Base-by-base conservation (phyloP, 176 grass and related monocot genomes). In the Oryza nivara region DNA sequence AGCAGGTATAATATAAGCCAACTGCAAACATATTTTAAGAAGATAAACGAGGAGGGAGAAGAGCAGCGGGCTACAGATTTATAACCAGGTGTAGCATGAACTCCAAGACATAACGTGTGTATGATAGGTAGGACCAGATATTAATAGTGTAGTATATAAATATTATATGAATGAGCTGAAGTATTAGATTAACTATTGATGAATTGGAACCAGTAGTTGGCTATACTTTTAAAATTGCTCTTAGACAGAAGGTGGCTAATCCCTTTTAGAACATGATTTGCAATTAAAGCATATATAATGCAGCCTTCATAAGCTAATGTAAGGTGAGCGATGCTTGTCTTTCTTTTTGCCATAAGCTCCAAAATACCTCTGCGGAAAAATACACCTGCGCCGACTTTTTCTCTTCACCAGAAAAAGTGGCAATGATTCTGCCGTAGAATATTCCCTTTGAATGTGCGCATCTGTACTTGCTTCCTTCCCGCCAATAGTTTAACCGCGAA, bases 381-480 rank as follows among this genome's bases (percentile, higher is more conserved):
- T 19, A 49, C 70, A 5, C 76, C 46, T 61, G 64, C 34, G 28
- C 82, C 70, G 71, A 70, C 82, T 52, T 69, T 65, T 52, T 71
- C 82, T 19, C 76, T 80, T 71, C 77, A 70, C 82, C n/a, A 13
- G 35, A 38, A 70, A 70, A 76, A 66, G 71, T 9, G 4, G n/a
- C 72, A 72, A 85, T 86, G 83, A 82, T 90, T 90, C 73, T 17
- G 68, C 11, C 35, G 5, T 0, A 5, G 88, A 78, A 86, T 90
- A 90, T 90, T 78, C 83, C 11, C 74, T 77, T 77, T 0, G 10
- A 16, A 68, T 73, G 74, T 86, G 88, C 88, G 84, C 83, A 86
- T 86, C 73, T 86, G 67, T 68, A 74, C 88, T 63, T 82, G 83
- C 22, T 16, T 32, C 28, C 77, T 63, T 58, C 79, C 79, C 36